Percentiles rank a stretch among this genome's conserved stretches.
These are phyloP conservation scores for Silene latifolia DNA, from an alignment of 148 eudicot species.

Conservation along the genomic window DNA sequence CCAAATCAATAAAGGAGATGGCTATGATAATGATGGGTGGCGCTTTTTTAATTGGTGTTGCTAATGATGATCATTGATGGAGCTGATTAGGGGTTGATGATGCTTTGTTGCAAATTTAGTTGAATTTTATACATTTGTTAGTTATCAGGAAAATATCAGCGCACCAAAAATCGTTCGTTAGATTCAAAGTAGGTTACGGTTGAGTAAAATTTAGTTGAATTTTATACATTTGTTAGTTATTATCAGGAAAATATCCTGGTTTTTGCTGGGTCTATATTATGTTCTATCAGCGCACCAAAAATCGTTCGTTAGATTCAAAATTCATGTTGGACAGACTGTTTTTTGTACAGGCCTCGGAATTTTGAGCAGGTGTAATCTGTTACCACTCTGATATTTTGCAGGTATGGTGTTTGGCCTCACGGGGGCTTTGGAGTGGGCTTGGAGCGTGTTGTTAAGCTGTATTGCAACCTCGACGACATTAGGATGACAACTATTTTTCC, in stretches of 20 bases:
- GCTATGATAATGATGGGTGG: too few species aligned
- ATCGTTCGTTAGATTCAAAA: neutral
- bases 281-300: neutral
- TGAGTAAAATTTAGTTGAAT: too few species aligned
- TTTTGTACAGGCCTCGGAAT: neutral
- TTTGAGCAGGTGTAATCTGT: neutral
- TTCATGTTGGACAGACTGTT: neutral
- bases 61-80: too few species aligned
- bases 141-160: neutral
- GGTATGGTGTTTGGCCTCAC: conserved; percentile 95
- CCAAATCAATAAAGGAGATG: too few species aligned
- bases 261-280: too few species aligned
- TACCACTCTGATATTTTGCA: conserved; percentile 24
- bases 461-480: conserved; percentile 76
- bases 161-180: neutral
- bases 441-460: conserved; percentile 92
- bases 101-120: neutral
- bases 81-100: too few species aligned
- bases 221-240: too few species aligned
- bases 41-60: too few species aligned
- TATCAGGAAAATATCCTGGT: too few species aligned
- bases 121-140: neutral
- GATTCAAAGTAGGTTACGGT: neutral
- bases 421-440: conserved; percentile 97
- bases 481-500: conserved; percentile 69